These are phyloP conservation scores for Penicillium griseofulvum DNA, from an alignment of 2,329 filamentous ascomycete genomes.

Conservation along the genomic window DNA sequence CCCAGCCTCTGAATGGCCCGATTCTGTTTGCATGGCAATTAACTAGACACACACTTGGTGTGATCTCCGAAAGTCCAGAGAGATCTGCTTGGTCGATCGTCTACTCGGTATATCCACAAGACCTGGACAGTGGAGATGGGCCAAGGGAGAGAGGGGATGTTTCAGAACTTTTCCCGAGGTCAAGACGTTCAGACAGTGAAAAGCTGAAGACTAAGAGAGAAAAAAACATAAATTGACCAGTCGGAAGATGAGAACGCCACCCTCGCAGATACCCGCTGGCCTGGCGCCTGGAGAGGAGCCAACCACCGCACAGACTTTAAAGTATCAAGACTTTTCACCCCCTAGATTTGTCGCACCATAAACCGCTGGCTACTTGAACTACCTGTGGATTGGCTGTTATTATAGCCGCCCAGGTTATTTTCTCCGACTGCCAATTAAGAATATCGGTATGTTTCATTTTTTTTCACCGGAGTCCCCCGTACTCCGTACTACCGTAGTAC, in stretches of 20 bases:
- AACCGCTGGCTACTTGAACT: slow-evolving; percentile 5
- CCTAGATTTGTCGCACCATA: slow-evolving; percentile 22
- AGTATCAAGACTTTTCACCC: slow-evolving; percentile 9
- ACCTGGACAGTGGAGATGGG: slow-evolving; percentile 7
- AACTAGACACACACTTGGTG: slow-evolving; percentile 19
- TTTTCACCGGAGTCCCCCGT: not conserved
- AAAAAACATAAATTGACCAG: slow-evolving; percentile 9
- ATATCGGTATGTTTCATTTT: not conserved
- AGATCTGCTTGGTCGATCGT: not conserved
- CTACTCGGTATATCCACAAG: slow-evolving; percentile 5
- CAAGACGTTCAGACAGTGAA: not conserved
- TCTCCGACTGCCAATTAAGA: slow-evolving; percentile 17
- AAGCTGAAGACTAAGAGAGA: not conserved
- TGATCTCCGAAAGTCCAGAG: not conserved
- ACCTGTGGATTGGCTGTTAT: slow-evolving; percentile 15
- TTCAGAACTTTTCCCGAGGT: slow-evolving; percentile 9
- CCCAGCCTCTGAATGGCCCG: slow-evolving; percentile 8
- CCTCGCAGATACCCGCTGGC: slow-evolving; percentile 15
- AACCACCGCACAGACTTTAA: slow-evolving; percentile 19
- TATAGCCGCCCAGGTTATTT: slow-evolving; percentile 3
- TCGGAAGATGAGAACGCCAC: slow-evolving; percentile 8
- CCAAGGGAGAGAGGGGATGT: slow-evolving; percentile 17
- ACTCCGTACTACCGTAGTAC: not conserved
- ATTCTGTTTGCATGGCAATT: slow-evolving; percentile 14
- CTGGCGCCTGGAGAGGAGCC: slow-evolving; percentile 20